phyloP scores from a whole-genome alignment of 192 early-diverging fungal genomes.

The Podila epicladia region DNA sequence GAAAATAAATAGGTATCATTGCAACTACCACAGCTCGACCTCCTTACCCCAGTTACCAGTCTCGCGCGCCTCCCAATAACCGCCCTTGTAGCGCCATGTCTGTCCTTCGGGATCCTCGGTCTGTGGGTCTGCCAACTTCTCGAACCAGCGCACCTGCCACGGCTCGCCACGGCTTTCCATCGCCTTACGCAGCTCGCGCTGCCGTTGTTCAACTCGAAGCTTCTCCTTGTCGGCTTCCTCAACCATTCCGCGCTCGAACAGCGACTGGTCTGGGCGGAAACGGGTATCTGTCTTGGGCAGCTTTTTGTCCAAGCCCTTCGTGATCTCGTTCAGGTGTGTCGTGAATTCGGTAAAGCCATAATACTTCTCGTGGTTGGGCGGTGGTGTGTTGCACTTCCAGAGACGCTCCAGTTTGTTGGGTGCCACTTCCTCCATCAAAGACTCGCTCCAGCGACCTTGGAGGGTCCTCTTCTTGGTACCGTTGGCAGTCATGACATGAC shows the following conservation, averaged over 20 bases:
- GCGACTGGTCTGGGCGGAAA: constrained; percentile 89
- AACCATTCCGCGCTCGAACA: constrained; percentile 86
- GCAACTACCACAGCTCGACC: constrained; percentile 28
- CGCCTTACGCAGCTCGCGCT: constrained; percentile 81
- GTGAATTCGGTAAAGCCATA: constrained; percentile 93
- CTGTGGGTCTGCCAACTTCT: constrained; percentile 58
- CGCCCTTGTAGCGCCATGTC: constrained; percentile 87
- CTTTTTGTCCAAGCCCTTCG: constrained; percentile 62
- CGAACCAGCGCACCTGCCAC: constrained; percentile 89
- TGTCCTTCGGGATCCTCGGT: constrained; percentile 60
- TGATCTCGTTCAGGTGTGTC: constrained; percentile 91
- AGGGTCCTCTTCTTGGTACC: constrained; percentile 63
- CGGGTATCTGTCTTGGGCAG: constrained; percentile 95
- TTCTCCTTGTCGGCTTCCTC: constrained; percentile 90
- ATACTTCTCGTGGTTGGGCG: constrained; percentile 78
- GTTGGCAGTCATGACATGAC: constrained; percentile 56
- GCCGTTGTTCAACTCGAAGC: constrained; percentile 86
- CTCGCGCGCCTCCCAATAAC: constrained; percentile 83
- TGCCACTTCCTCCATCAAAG: constrained; percentile 66
- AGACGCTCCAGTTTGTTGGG: constrained; percentile 76
- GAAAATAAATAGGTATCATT: no score
- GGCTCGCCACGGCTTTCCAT: constrained; percentile 68
- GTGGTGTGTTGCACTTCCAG: constrained; percentile 82
- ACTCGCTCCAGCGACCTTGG: constrained; percentile 73
- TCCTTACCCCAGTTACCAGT: constrained; percentile 49